phyloP scores from a whole-genome alignment of 2,329 filamentous ascomycete genomes.

The Plenodomus lindquistii region DNA sequence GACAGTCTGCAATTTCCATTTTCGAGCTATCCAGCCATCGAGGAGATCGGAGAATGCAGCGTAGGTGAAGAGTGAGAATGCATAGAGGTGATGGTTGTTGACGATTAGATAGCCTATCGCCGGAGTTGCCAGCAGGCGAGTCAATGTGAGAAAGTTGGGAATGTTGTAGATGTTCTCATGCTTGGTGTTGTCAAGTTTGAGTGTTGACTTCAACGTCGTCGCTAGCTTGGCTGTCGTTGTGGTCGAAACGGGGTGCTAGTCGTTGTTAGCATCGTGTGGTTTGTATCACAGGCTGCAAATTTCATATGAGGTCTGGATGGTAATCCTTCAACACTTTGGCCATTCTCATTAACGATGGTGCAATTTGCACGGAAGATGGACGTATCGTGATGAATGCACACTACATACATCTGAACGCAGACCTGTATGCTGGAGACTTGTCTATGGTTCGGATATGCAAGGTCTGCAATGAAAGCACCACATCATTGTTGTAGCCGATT shows the following conservation, averaged over 20 bases:
- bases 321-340: not conserved
- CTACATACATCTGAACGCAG: too few relatives aligned
- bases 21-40: conserved; percentile 90
- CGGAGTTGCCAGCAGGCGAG: conserved; percentile 80
- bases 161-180: conserved; percentile 93
- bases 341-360: too few relatives aligned
- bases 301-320: not conserved
- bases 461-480: too few relatives aligned
- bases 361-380: too few relatives aligned
- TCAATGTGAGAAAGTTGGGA: conserved; percentile 91
- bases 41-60: conserved; percentile 89
- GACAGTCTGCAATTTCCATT: conserved; percentile 87
- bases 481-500: too few relatives aligned
- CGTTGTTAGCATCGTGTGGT: conserved; percentile 2
- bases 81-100: conserved; percentile 76
- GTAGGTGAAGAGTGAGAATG: conserved; percentile 86
- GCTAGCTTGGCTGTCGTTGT: conserved; percentile 26
- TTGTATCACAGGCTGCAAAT: not conserved
- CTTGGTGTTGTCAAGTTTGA: conserved; percentile 38
- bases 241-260: conserved; percentile 3
- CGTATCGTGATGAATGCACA: too few relatives aligned
- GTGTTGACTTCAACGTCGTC: conserved; percentile 33
- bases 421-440: too few relatives aligned
- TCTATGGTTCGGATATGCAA: too few relatives aligned
- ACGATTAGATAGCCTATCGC: conserved; percentile 87